These are phyloP conservation scores for Aspergillus panamensis DNA, from an alignment of 495 filamentous ascomycete species.

Conservation along the genomic window DNA sequence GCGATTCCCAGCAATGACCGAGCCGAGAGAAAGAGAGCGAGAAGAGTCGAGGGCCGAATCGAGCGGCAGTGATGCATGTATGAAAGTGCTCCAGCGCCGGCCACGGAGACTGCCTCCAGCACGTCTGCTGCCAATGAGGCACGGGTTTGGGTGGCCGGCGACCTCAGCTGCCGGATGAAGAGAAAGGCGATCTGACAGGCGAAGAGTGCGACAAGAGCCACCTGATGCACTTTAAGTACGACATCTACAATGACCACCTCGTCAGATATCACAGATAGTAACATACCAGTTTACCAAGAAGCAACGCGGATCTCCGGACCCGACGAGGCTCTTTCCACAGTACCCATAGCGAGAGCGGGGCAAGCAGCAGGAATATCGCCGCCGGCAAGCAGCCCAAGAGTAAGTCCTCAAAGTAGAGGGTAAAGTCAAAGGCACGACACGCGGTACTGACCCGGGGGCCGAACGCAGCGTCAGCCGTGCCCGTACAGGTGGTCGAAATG, in stretches of 20 bases:
- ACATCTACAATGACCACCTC: no score
- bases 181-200: constrained; percentile 6
- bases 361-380: constrained; percentile 1
- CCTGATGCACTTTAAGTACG: background rate
- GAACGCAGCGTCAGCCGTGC: constrained; percentile 1
- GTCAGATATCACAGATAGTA: background rate
- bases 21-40: constrained; percentile 6
- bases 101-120: background rate
- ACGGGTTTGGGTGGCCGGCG: background rate
- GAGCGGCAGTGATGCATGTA: constrained; percentile 7
- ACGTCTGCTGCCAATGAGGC: background rate
- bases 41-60: constrained; percentile 6
- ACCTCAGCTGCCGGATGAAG: background rate
- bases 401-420: constrained; percentile 7
- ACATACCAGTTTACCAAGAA: constrained; percentile 9
- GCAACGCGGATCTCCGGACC: background rate
- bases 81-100: background rate
- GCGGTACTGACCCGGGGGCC: constrained; percentile 6
- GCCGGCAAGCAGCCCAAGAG: constrained; percentile 3
- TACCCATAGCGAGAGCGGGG: background rate
- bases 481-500: background rate
- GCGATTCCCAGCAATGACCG: constrained; percentile 1
- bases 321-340: constrained; percentile 4
- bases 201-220: background rate
- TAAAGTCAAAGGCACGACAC: constrained; percentile 14